Evolutionary conservation across 345 rosid genomes (phyloP), one percentile per base, ranked within the genome.

Genomic region (Citrus mangshanensis): DNA sequence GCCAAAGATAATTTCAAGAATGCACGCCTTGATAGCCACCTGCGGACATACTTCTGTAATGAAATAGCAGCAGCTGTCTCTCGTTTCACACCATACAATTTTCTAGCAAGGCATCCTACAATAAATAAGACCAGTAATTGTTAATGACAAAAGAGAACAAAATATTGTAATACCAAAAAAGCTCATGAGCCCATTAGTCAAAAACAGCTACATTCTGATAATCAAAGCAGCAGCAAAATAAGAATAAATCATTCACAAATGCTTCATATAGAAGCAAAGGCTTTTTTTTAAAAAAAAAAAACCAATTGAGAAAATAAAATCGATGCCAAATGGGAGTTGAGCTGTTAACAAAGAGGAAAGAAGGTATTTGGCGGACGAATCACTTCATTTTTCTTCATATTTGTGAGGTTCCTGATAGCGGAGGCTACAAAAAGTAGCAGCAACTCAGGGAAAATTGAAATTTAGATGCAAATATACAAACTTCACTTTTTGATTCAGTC

Each of bases 41-140:
- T 78, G 56, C 95, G 93, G 70, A 79, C 84, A 87, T 87, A 78
- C 83, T 89, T 96, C 82, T 94, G 98, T 69, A 96, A 79, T 68
- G 82, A 71, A 78, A 89, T 80, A 32, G 97, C 92, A 70, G 99
- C 97, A 32, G 93, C 91, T 76, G 87, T 78, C 75, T 89, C 86
- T 80, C 90, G 87, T 85, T 86, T 94, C 30, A 80, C 83, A 80
- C 82, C 83, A 86, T 86, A 96, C 70, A 69, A 74, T 74, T 89
- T 88, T 65, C 91, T 89, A 54, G 89, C 91, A 83, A 94, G 87
- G 83, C 91, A 92, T 85, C 99, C 99, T 96, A 81, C 63, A 84
- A 79, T 85, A 77, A 71, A 70, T 77, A 18, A 35, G 75, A 72
- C 30, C 77, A 77, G 75, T 66, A 77, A 78, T 78, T 71, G 81